Percentiles rank a stretch among this genome's conserved stretches.
Evolutionary conservation across 2,329 filamentous ascomycete genomes (phyloP).

Genomic region (Meredithiella fracta): DNA sequence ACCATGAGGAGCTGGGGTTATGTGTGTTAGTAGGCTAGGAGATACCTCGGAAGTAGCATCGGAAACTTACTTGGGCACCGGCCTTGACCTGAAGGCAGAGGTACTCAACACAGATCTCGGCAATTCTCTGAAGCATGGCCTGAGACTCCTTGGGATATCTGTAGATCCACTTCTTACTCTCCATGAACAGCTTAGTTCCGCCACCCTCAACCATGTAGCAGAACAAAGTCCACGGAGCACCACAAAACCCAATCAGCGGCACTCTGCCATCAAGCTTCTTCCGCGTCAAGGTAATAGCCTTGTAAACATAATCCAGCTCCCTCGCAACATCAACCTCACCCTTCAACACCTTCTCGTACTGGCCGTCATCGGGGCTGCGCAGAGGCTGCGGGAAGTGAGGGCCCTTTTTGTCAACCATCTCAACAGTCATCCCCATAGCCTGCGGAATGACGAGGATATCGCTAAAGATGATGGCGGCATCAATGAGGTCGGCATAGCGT

Average conservation of each 20-base stretch:
- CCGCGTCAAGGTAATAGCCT: slow-evolving; percentile 80
- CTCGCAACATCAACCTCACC: slow-evolving; percentile 67
- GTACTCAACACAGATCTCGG: slow-evolving; percentile 88
- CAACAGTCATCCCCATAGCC: slow-evolving; percentile 94
- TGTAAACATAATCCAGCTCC: slow-evolving; percentile 87
- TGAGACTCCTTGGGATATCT: slow-evolving; percentile 68
- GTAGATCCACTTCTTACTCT: slow-evolving; percentile 95
- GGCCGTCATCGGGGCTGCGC: slow-evolving; percentile 58
- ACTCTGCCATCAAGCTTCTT: slow-evolving; percentile 77
- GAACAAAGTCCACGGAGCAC: slow-evolving; percentile 88
- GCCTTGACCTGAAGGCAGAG: slow-evolving; percentile 82
- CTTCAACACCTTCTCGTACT: slow-evolving; percentile 63
- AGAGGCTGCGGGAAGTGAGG: slow-evolving; percentile 85
- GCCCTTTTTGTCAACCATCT: slow-evolving; percentile 96
- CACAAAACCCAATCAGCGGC: slow-evolving; percentile 89
- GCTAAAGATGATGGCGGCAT: slow-evolving; percentile 96
- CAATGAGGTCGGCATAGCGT: slow-evolving; percentile 75
- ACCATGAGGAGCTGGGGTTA: slow-evolving; percentile 62
- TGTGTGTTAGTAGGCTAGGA: background rate
- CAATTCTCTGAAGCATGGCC: slow-evolving; percentile 72
- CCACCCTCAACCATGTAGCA: slow-evolving; percentile 99
- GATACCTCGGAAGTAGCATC: background rate
- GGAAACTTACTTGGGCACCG: slow-evolving; percentile 56
- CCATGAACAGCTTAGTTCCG: slow-evolving; percentile 83
- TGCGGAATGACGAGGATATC: slow-evolving; percentile 97